A percentile compares a stretch with the other conserved stretches of the same genome.
Evolutionary conservation across 352 stramenopile species (phyloP).

Genomic region (Globisporangium irregulare): DNA sequence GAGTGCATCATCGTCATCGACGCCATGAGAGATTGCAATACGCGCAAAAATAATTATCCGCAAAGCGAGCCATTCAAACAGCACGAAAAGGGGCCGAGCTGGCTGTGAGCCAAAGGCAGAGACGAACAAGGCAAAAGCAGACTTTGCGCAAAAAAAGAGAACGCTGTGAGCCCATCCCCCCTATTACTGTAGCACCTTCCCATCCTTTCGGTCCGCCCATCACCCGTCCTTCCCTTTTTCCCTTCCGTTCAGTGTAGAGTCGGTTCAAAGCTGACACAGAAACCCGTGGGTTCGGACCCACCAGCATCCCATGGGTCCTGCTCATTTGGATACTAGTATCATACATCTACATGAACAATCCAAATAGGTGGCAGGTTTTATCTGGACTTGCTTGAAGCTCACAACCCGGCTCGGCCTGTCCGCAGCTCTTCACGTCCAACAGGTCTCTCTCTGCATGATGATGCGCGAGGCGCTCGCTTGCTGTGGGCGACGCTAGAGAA

Average conservation of each 20-base stretch:
- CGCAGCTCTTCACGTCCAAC: not conserved
- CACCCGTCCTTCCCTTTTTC: not conserved
- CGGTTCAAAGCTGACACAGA: conserved; percentile 4
- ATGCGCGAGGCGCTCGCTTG: not conserved
- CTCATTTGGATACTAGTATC: too few species aligned
- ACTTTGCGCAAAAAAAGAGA: not conserved
- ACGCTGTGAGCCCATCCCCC: not conserved
- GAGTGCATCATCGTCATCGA: not conserved
- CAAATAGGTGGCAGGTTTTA: too few species aligned
- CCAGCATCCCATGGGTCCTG: too few species aligned
- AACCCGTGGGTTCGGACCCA: not conserved
- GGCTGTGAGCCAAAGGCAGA: not conserved
- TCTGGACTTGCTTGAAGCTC: too few species aligned
- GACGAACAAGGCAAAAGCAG: not conserved
- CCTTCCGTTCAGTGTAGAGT: conserved; percentile 12
- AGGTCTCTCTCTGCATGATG: not conserved
- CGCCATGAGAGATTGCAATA: not conserved
- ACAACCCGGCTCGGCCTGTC: not conserved
- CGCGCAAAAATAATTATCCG: not conserved
- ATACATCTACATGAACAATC: too few species aligned
- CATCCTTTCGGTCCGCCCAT: conserved; percentile 9
- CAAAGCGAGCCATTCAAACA: not conserved
- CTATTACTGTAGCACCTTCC: not conserved
- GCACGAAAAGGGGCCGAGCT: too few species aligned
- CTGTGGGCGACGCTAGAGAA: not conserved